Conservation (phyloP, 768 basidiomycete genomes). For the Pisolithus microcarpus region DNA sequence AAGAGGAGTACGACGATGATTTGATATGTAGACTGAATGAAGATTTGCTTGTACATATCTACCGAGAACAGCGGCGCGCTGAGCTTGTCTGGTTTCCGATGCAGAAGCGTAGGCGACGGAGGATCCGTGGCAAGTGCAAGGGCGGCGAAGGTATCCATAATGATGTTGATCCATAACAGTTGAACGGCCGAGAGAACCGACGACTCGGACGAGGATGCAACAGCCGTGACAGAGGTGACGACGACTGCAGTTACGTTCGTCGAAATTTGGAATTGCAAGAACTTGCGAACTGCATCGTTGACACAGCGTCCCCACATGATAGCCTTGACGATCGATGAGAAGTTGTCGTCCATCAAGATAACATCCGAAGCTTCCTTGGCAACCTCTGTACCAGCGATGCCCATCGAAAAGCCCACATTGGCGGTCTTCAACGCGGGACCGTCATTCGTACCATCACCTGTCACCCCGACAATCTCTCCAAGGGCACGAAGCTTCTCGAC, state of each 20-base stretch:
- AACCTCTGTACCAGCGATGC: conserved; percentile 93
- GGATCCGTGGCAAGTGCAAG: conserved; percentile 97
- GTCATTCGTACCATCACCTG: conserved; percentile 98
- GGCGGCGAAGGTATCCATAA: conserved; percentile 98
- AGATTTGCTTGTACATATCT: conserved; percentile 96
- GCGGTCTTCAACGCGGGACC: conserved; percentile 94
- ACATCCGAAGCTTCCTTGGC: conserved; percentile 99
- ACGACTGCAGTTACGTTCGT: conserved; percentile 95
- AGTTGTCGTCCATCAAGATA: conserved; percentile 97
- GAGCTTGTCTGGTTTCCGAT: conserved; percentile 89
- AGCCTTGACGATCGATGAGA: conserved; percentile 91
- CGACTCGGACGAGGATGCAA: conserved; percentile 65
- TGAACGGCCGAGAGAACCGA: conserved; percentile 96
- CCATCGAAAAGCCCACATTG: conserved; percentile 96
- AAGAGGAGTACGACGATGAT: conserved; percentile 76
- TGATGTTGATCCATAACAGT: conserved; percentile 96
- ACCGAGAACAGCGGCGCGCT: conserved; percentile 82
- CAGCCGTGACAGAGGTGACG: conserved; percentile 87
- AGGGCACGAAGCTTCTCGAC: conserved; percentile 82
- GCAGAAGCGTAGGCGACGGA: conserved; percentile 68
- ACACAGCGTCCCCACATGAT: conserved; percentile 99
- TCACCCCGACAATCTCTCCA: conserved; percentile 91
- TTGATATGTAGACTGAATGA: conserved; percentile 86
- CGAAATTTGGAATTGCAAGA: conserved; percentile 91
- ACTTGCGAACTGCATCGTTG: conserved; percentile 96